Conservation (phyloP, 306 rosid species). For the Malus fusca region DNA sequence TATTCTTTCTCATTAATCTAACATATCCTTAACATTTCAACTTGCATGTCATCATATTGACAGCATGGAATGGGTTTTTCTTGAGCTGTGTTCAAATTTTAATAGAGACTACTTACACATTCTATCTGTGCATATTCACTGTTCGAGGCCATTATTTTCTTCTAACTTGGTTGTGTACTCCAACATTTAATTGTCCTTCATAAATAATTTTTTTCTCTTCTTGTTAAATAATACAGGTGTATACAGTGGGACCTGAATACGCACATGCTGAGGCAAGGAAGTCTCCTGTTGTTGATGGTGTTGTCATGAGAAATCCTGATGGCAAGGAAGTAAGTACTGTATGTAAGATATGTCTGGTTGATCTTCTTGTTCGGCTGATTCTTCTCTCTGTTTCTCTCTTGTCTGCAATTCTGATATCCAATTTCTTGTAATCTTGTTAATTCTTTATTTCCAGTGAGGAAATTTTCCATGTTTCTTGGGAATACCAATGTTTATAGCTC, state of each 20-base stretch:
- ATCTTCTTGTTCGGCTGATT: constrained; percentile 1
- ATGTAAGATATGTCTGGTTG: constrained; percentile 6
- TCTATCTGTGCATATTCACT: not conserved
- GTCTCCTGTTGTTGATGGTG: constrained; percentile 99
- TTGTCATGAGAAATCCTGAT: constrained; percentile 97
- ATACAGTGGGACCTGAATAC: constrained; percentile 97
- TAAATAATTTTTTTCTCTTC: constrained; percentile 17
- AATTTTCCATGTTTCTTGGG: not conserved
- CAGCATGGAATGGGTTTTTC: not conserved
- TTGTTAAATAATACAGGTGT: constrained; percentile 56
- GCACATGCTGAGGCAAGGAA: constrained; percentile 99
- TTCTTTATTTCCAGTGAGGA: not conserved
- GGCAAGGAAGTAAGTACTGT: constrained; percentile 84
- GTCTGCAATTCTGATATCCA: not conserved
- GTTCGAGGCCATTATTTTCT: not conserved
- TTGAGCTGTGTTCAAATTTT: not conserved
- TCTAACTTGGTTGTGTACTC: not conserved
- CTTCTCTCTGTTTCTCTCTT: constrained; percentile 1
- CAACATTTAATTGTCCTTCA: not conserved
- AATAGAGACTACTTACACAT: not conserved
- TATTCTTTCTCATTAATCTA: not conserved
- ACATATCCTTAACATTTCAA: not conserved
- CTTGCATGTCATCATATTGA: not conserved
- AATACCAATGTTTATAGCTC: not conserved
- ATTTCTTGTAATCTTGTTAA: not conserved